Evolutionary conservation across 345 rosid species (phyloP).

Genomic region (Gossypium rotundifolium): DNA sequence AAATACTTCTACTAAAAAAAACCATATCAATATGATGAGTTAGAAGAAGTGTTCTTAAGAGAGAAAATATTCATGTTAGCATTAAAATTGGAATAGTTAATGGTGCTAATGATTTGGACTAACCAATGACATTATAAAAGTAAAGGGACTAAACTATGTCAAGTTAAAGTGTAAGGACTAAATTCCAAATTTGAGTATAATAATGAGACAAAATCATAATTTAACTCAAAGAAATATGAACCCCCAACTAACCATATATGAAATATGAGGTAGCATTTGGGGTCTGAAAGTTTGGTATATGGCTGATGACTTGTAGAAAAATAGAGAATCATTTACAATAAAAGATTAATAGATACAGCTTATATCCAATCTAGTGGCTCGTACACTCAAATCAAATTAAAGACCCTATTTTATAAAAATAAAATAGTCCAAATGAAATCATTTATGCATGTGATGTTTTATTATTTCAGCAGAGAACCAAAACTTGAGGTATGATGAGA

Average conservation of each 20-base stretch:
- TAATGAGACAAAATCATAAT: not conserved
- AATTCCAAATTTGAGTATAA: not conserved
- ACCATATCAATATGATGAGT: no score
- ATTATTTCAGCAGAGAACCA: not conserved
- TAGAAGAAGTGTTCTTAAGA: no score
- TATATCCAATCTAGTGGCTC: not conserved
- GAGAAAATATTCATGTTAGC: not conserved
- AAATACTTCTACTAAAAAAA: no score
- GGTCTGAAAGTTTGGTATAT: not conserved
- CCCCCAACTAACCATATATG: slow-evolving; percentile 15
- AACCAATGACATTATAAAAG: no score
- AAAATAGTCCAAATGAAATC: not conserved
- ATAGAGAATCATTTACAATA: not conserved
- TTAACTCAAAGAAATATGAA: not conserved
- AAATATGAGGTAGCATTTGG: not conserved
- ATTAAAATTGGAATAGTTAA: not conserved
- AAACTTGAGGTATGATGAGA: not conserved
- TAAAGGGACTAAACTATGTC: not conserved
- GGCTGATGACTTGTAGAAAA: slow-evolving; percentile 9
- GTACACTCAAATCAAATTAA: not conserved
- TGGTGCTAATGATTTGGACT: not conserved
- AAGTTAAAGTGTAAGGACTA: not conserved
- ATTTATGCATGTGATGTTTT: slow-evolving; percentile 1
- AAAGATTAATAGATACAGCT: not conserved
- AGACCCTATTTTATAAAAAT: not conserved